A percentile compares a stretch with the other conserved stretches of the same genome.
These are phyloP conservation scores for Skeletonema menzelii DNA, from an alignment of 108 stramenopile species.

Conservation along the genomic window DNA sequence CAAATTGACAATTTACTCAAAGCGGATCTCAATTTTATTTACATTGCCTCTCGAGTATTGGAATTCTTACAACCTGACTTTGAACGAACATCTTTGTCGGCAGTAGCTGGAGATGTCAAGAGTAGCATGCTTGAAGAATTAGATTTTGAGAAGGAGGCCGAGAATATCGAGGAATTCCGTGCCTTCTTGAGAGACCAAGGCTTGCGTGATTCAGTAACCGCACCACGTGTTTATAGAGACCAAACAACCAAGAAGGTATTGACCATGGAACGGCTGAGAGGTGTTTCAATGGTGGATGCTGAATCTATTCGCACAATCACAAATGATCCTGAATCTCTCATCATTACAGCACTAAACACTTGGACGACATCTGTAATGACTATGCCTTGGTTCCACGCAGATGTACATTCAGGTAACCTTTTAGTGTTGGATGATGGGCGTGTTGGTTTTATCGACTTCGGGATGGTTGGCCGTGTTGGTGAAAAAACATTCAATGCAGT, in stretches of 20 bases:
- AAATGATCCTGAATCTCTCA: conserved; percentile 78
- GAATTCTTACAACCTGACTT: conserved; percentile 93
- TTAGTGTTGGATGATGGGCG: conserved; percentile 85
- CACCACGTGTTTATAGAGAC: conserved; percentile 68
- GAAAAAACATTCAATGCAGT: conserved; percentile 88
- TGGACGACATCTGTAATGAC: conserved; percentile 89
- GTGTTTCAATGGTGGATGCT: conserved; percentile 89
- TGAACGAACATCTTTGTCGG: conserved; percentile 82
- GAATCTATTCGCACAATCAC: conserved; percentile 70
- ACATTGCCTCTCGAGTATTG: conserved; percentile 80
- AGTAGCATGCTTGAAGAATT: conserved; percentile 93
- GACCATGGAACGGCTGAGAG: conserved; percentile 90
- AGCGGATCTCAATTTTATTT: conserved; percentile 93
- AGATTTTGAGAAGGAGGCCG: conserved; percentile 91
- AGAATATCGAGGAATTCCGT: conserved; percentile 90
- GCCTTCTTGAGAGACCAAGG: conserved; percentile 68
- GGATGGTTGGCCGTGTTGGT: conserved; percentile 93
- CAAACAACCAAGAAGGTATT: conserved; percentile 83
- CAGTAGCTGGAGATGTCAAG: conserved; percentile 84
- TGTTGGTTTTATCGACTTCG: conserved; percentile 97
- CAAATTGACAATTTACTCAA: conserved; percentile 87
- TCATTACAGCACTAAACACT: conserved; percentile 92
- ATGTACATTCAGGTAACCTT: conserved; percentile 93
- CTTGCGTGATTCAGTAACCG: conserved; percentile 68
- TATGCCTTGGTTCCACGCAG: conserved; percentile 97